Evolutionary conservation across 2,329 filamentous ascomycete species (phyloP).

Genomic region (Pleurostoma richardsiae): DNA sequence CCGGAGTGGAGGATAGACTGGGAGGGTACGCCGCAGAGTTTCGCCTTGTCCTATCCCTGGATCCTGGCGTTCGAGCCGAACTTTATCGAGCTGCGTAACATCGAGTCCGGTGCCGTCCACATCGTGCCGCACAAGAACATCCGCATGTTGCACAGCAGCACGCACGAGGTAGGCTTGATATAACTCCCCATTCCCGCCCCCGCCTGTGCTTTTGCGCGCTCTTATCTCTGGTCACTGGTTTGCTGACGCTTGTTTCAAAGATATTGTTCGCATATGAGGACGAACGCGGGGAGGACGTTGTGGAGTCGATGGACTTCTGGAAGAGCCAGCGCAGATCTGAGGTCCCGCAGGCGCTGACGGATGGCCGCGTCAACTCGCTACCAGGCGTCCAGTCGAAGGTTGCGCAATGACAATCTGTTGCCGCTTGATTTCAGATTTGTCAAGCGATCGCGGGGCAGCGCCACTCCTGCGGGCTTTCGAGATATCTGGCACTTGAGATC

Average conservation of each 20-base stretch:
- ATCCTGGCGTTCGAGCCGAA: constrained; percentile 96
- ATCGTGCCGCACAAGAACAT: constrained; percentile 97
- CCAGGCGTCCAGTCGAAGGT: constrained; percentile 7
- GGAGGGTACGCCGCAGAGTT: constrained; percentile 89
- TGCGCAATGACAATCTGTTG: constrained; percentile 2
- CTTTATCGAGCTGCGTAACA: constrained; percentile 94
- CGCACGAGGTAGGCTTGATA: constrained; percentile 73
- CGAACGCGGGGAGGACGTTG: constrained; percentile 85
- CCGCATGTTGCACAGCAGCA: constrained; percentile 94
- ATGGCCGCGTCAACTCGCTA: constrained; percentile 5
- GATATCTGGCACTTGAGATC: no score
- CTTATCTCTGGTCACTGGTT: background rate
- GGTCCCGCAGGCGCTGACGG: constrained; percentile 5
- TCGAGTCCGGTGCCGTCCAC: constrained; percentile 90
- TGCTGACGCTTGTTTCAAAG: constrained; percentile 41
- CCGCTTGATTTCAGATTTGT: no score
- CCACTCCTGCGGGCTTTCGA: no score
- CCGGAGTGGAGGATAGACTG: constrained; percentile 97
- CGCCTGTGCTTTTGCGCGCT: background rate
- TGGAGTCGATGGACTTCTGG: constrained; percentile 97
- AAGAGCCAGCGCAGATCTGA: constrained; percentile 56
- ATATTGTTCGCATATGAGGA: constrained; percentile 98
- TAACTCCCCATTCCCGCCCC: background rate
- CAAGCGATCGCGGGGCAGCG: no score
- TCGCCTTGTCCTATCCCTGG: constrained; percentile 94